A percentile compares a stretch with the other conserved stretches of the same genome.
Evolutionary conservation across 768 basidiomycete species (phyloP).

Genomic region (Psilocybe sp.): DNA sequence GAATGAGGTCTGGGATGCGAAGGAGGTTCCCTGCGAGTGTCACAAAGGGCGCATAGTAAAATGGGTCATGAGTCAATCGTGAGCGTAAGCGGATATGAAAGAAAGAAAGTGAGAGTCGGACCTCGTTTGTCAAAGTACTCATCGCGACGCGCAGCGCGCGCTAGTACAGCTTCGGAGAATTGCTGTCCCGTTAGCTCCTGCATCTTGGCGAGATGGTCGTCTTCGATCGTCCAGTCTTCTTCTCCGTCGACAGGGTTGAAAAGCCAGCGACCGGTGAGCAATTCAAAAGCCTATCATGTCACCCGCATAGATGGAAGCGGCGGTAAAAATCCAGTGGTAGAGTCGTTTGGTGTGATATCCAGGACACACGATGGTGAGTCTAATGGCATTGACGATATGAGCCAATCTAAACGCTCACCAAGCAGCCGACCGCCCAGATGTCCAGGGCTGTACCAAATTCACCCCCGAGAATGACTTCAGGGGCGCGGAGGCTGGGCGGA

Average conservation of each 20-base stretch:
- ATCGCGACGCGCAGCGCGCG: slow-evolving; percentile 1
- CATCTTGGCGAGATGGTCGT: slow-evolving; percentile 27
- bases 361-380: too few species aligned
- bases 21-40: slow-evolving; percentile 4
- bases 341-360: too few species aligned
- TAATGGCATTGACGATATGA: too few species aligned
- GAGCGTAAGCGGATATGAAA: not conserved
- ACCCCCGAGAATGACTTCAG: slow-evolving; percentile 17
- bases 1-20: not conserved
- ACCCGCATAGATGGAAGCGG: too few species aligned
- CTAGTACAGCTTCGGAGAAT: slow-evolving; percentile 16
- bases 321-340: too few species aligned
- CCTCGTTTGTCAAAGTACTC: slow-evolving; percentile 5
- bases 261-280: slow-evolving; percentile 18
- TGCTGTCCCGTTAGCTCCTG: slow-evolving; percentile 23
- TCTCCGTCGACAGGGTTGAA: slow-evolving; percentile 17
- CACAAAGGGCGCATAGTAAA: not conserved
- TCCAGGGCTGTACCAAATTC: slow-evolving; percentile 18
- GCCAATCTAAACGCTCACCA: not conserved
- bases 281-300: slow-evolving; percentile 16
- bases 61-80: not conserved
- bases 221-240: slow-evolving; percentile 15
- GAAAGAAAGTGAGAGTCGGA: too few species aligned
- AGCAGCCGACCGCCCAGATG: slow-evolving; percentile 26
- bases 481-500: slow-evolving; percentile 17